Percentiles rank a stretch among this genome's conserved stretches.
Conservation (phyloP, 768 basidiomycete species). For the Brasilioporus rufonigricans region DNA sequence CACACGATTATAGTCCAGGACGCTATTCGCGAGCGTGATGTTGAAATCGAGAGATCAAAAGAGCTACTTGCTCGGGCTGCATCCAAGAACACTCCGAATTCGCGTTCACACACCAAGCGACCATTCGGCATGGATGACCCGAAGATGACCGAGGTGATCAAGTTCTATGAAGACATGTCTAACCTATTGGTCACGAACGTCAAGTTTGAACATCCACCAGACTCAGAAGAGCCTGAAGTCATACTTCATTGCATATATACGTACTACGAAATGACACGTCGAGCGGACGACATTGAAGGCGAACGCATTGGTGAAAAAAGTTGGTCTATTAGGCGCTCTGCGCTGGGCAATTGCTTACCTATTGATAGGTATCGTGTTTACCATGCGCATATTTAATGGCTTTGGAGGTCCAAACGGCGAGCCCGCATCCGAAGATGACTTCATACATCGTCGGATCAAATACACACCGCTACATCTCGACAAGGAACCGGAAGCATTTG, state of each 20-base stretch:
- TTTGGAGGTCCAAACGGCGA: slow-evolving; percentile 31
- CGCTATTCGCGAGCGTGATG: slow-evolving; percentile 52
- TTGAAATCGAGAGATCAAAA: slow-evolving; percentile 59
- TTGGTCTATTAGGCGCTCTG: slow-evolving; percentile 7
- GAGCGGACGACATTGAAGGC: slow-evolving; percentile 32
- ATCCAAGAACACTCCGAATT: slow-evolving; percentile 38
- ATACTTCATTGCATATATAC: slow-evolving; percentile 71
- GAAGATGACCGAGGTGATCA: slow-evolving; percentile 58
- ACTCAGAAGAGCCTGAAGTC: slow-evolving; percentile 45
- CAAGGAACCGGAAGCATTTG: slow-evolving; percentile 54
- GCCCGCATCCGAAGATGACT: slow-evolving; percentile 33
- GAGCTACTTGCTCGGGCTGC: slow-evolving; percentile 41
- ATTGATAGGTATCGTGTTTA: slow-evolving; percentile 57
- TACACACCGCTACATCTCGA: slow-evolving; percentile 67
- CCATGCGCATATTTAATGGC: slow-evolving; percentile 46
- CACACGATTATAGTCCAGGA: slow-evolving; percentile 43
- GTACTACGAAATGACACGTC: slow-evolving; percentile 34
- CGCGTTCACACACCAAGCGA: slow-evolving; percentile 35
- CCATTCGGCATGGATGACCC: slow-evolving; percentile 48
- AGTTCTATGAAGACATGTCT: slow-evolving; percentile 84
- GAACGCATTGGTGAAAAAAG: slow-evolving; percentile 35
- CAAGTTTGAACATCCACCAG: slow-evolving; percentile 40
- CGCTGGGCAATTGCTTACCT: slow-evolving; percentile 1
- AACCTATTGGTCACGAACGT: slow-evolving; percentile 69
- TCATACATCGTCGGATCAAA: slow-evolving; percentile 36